Evolutionary conservation across 805 yeast species (phyloP).

Genomic region (Torulaspora franciscae): DNA sequence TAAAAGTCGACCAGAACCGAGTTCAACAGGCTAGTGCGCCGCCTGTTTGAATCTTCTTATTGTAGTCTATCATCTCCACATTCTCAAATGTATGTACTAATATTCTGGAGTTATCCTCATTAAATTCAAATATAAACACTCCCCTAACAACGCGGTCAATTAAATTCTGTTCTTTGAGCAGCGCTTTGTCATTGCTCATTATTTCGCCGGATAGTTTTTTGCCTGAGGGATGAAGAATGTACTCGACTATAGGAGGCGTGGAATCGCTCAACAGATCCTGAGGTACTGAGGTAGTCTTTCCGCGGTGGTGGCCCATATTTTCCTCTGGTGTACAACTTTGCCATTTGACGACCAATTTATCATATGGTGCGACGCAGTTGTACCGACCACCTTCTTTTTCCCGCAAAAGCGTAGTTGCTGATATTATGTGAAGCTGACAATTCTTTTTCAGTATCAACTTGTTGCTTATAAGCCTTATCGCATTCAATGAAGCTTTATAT

Average conservation of each 20-base stretch:
- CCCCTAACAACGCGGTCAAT: slow-evolving; percentile 38
- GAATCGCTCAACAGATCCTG: slow-evolving; percentile 6
- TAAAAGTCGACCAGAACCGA: slow-evolving; percentile 2
- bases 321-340: slow-evolving; percentile 22
- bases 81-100: slow-evolving; percentile 63
- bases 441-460: slow-evolving; percentile 52
- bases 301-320: slow-evolving; percentile 3
- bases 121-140: slow-evolving; percentile 60
- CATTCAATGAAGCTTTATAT: slow-evolving; percentile 52
- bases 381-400: slow-evolving; percentile 18
- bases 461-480: slow-evolving; percentile 50
- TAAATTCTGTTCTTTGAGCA: slow-evolving; percentile 3
- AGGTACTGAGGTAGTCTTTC: slow-evolving; percentile 4
- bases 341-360: slow-evolving; percentile 29
- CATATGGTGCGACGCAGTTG: slow-evolving; percentile 20
- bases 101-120: slow-evolving; percentile 49
- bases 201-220: slow-evolving; percentile 10
- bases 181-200: slow-evolving; percentile 3
- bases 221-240: slow-evolving; percentile 16
- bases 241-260: slow-evolving; percentile 15
- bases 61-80: slow-evolving; percentile 52
- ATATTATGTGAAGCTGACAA: slow-evolving; percentile 47
- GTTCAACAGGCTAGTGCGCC: slow-evolving; percentile 24
- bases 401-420: slow-evolving; percentile 33
- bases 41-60: slow-evolving; percentile 22